Evolutionary conservation across 1,284 basidiomycete species (phyloP).

Genomic region (Amylostereum areolatum): DNA sequence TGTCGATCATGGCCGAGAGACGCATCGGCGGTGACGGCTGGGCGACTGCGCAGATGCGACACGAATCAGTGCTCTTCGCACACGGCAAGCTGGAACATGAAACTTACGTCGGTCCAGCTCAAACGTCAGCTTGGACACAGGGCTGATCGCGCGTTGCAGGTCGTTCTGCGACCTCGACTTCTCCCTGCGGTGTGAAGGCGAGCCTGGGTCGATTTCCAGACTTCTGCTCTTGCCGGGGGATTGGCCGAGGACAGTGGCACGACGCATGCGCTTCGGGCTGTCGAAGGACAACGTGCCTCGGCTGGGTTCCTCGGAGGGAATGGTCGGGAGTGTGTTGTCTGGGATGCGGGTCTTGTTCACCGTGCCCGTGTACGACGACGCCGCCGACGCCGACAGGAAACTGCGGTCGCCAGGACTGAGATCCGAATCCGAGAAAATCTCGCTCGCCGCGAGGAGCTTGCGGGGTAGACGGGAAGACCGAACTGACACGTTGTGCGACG

Average conservation of each 20-base stretch:
- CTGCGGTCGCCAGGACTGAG: slow-evolving; percentile 22
- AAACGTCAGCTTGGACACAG: slow-evolving; percentile 53
- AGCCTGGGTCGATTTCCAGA: slow-evolving; percentile 31
- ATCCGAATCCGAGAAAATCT: slow-evolving; percentile 45
- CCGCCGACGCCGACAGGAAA: slow-evolving; percentile 11
- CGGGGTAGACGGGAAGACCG: slow-evolving; percentile 51
- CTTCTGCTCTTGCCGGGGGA: slow-evolving; percentile 39
- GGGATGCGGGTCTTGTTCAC: slow-evolving; percentile 8
- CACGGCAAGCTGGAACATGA: slow-evolving; percentile 1
- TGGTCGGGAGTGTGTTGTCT: slow-evolving; percentile 19
- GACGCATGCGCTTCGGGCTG: slow-evolving; percentile 49
- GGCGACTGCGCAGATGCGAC: slow-evolving; percentile 14
- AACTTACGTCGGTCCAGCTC: slow-evolving; percentile 53
- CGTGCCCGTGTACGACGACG: slow-evolving; percentile 14
- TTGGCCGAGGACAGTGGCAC: slow-evolving; percentile 59
- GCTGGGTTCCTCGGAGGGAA: slow-evolving; percentile 22
- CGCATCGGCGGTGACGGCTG: slow-evolving; percentile 42
- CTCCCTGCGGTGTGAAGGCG: slow-evolving; percentile 58
- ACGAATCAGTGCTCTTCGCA: slow-evolving; percentile 1
- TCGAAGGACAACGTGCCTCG: slow-evolving; percentile 23
- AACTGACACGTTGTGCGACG: slow-evolving; percentile 33
- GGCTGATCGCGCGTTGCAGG: slow-evolving; percentile 59
- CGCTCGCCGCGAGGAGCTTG: slow-evolving; percentile 57
- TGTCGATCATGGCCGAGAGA: slow-evolving; percentile 58
- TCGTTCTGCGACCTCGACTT: slow-evolving; percentile 62